phyloP scores from a whole-genome alignment of 345 rosid genomes.

The Acer campestre region DNA sequence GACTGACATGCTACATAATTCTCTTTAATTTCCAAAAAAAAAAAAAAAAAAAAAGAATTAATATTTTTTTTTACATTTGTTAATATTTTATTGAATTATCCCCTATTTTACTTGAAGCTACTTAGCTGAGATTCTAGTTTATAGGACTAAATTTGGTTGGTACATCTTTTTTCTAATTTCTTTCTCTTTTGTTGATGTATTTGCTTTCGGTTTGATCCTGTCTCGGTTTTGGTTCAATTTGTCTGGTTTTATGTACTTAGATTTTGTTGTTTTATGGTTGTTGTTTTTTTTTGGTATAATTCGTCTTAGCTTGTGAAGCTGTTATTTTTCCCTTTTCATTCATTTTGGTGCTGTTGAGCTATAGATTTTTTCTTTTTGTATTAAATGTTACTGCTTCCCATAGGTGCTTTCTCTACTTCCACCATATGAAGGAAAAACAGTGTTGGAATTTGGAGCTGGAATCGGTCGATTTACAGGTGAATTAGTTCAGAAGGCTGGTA shows the following conservation, averaged over 20 bases:
- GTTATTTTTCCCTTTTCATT: neutral
- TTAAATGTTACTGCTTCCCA: conserved; percentile 6
- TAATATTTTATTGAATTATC: neutral
- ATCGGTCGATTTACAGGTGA: conserved; percentile 94
- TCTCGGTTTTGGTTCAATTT: neutral
- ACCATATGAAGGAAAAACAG: conserved; percentile 62
- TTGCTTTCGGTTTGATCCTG: neutral
- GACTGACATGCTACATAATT: neutral
- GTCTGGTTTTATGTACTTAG: neutral
- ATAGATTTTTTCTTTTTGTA: neutral
- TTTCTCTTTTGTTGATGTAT: neutral
- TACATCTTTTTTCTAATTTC: neutral
- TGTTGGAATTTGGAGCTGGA: conserved; percentile 95
- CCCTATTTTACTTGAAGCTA: neutral
- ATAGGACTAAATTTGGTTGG: neutral
- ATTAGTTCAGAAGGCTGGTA: conserved; percentile 78
- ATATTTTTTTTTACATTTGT: neutral
- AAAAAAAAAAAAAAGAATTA: too few relatives aligned
- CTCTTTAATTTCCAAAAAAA: neutral
- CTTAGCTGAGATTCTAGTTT: neutral
- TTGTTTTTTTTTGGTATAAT: neutral
- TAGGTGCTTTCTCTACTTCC: conserved; percentile 92
- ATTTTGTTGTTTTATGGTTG: neutral
- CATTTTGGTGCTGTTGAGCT: neutral
- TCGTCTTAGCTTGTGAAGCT: neutral